Evolutionary conservation across 1,139 yeast species (phyloP), one percentile per base, ranked within the genome.

Genomic region (Petasospora fabianii): DNA sequence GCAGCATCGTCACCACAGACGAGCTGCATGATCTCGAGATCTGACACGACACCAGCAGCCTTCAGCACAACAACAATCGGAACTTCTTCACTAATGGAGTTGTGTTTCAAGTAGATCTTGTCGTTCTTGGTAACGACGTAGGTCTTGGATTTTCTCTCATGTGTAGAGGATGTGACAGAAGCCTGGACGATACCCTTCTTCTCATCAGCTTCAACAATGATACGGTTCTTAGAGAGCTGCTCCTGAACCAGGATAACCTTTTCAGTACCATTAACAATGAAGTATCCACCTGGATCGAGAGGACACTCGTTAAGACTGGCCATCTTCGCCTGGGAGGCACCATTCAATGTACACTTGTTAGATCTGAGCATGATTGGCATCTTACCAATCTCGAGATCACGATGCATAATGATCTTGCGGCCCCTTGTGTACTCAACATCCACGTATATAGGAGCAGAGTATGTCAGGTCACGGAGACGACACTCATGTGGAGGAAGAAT

Each of bases 301-400:
- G 99, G 99, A 63, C 99, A 94, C 62, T 92, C 99, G 54, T 85
- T 84, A 53, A 85, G 71, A 30, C 68, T 67, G 1, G 98, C 97
- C 97, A 94, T 92, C 53, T 77, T 83, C 33, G 69, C 62, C 52
- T 90, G 96, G 39, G 78, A 70, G 40, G 84, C 79, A 17, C 88
- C 95, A 51, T 80, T 79, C 47, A 92, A 68, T 34, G 86, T 79
- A 71, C 99, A 92, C 60, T 87, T 86, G 59, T 87, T 85, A 24
- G 96, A 84, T 55, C 97, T 73, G 53, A 92, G 71, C 99, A 92
- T 92, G 54, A 92, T 81, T 11, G 99, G 99, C 97, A 92, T 92
- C 56, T 96, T 76, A 29, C 98, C 99, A 44, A 92, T 90, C 58
- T 88, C 97, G 48, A 94, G 75, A 58, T 88, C 95, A 56, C 84